Conservation (phyloP, 257 asterid genomes). For the Capsicum rhomboideum region DNA sequence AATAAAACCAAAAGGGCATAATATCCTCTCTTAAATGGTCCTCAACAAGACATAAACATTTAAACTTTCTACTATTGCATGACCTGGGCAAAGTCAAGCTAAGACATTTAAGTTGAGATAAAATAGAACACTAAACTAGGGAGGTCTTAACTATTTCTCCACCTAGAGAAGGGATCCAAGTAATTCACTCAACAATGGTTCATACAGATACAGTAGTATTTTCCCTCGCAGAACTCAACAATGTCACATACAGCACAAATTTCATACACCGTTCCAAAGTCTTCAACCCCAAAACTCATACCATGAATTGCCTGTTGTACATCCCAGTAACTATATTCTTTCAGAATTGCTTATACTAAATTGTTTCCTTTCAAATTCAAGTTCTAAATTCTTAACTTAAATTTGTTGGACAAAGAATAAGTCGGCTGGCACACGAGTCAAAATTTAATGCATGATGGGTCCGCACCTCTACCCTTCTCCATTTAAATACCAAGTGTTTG, state of each 20-base stretch:
- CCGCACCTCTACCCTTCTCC: neutral
- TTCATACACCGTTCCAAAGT: neutral
- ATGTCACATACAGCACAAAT: neutral
- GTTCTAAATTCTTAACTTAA: neutral
- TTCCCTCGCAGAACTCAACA: neutral
- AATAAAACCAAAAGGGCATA: neutral
- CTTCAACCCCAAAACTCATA: neutral
- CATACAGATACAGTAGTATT: neutral
- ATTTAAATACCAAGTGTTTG: neutral
- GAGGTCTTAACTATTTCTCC: neutral
- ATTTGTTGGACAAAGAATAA: neutral
- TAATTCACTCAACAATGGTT: neutral
- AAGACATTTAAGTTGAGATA: neutral
- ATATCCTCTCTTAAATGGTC: neutral
- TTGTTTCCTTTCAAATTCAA: neutral
- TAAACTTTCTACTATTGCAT: neutral
- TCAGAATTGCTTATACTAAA: neutral
- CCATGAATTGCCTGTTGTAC: neutral
- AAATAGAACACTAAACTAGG: neutral
- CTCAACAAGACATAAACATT: neutral
- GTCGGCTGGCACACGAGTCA: neutral
- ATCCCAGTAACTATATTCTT: neutral
- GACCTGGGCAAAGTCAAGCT: neutral
- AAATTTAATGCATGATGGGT: neutral
- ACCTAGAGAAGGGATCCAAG: neutral